Conservation (phyloP, 345 rosid genomes). For the Salix udensis region DNA sequence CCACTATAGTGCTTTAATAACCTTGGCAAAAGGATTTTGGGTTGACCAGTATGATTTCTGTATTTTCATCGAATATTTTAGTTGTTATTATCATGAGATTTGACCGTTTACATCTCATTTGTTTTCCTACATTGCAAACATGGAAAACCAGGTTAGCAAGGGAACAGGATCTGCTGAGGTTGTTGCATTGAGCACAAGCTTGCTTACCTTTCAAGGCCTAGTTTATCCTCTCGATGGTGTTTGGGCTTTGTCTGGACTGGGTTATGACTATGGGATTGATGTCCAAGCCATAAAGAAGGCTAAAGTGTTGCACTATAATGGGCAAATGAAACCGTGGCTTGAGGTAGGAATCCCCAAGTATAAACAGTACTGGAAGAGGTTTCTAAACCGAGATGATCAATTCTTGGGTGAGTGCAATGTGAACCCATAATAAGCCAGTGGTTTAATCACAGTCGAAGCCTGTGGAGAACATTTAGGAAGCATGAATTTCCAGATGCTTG, state of each 20-base stretch:
- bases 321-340: conserved; percentile 36
- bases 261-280: conserved; percentile 25
- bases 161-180: conserved; percentile 46
- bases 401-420: conserved; percentile 23
- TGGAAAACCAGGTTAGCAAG: conserved; percentile 40
- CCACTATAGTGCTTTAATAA: not conserved
- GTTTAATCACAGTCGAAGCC: conserved; percentile 7
- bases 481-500: conserved; percentile 2
- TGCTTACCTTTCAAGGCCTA: conserved; percentile 28
- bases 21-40: not conserved
- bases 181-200: conserved; percentile 20
- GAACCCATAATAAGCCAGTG: conserved; percentile 40
- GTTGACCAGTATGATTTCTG: not conserved
- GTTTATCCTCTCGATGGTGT: conserved; percentile 20
- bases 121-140: conserved; percentile 1
- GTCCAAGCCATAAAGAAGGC: conserved; percentile 21
- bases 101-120: not conserved
- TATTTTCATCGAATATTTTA: not conserved
- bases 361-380: conserved; percentile 29
- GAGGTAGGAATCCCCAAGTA: conserved; percentile 32
- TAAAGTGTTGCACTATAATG: conserved; percentile 31
- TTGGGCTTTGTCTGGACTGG: conserved; percentile 29
- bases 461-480: conserved; percentile 13
- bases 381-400: conserved; percentile 16
- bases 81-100: not conserved